These are phyloP conservation scores for Lepiota venenata DNA, from an alignment of 768 basidiomycete species.

Conservation along the genomic window DNA sequence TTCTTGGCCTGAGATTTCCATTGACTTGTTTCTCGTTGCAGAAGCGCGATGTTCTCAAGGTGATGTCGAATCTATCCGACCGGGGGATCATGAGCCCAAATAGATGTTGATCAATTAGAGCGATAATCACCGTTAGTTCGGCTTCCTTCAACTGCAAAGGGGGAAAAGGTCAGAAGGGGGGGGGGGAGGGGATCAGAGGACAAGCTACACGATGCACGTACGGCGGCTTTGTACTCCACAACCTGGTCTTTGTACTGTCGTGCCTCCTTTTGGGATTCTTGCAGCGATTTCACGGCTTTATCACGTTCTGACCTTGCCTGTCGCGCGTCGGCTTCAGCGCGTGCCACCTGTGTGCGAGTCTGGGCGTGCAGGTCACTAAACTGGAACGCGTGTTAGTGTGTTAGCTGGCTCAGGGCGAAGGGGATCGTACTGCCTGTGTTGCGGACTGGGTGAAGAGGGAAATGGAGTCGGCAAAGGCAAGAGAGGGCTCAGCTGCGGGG, in stretches of 20 bases:
- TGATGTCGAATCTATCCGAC: slow-evolving; percentile 61
- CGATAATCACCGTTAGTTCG: slow-evolving; percentile 46
- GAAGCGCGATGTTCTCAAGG: slow-evolving; percentile 51
- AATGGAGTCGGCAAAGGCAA: slow-evolving; percentile 6
- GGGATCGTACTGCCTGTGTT: slow-evolving; percentile 9
- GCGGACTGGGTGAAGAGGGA: slow-evolving; percentile 9
- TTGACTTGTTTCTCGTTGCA: slow-evolving; percentile 61
- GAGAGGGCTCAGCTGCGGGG: not conserved
- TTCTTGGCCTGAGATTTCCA: slow-evolving; percentile 76
- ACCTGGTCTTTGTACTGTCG: slow-evolving; percentile 47
- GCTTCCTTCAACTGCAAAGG: slow-evolving; percentile 46
- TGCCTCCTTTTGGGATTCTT: slow-evolving; percentile 39
- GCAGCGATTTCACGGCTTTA: slow-evolving; percentile 39
- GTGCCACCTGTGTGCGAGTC: slow-evolving; percentile 45
- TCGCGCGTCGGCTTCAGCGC: slow-evolving; percentile 40
- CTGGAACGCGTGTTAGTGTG: not conserved
- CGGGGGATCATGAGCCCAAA: slow-evolving; percentile 35
- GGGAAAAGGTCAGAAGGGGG: slow-evolving; percentile 10
- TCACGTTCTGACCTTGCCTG: slow-evolving; percentile 50
- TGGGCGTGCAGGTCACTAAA: slow-evolving; percentile 5
- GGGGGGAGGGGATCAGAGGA: not conserved
- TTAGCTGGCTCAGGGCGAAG: not conserved
- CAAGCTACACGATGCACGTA: slow-evolving; percentile 36
- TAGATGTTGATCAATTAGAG: not conserved
- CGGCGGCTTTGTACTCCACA: slow-evolving; percentile 37